phyloP scores from a whole-genome alignment of 2,329 filamentous ascomycete genomes.

The Diaporthe sp. region DNA sequence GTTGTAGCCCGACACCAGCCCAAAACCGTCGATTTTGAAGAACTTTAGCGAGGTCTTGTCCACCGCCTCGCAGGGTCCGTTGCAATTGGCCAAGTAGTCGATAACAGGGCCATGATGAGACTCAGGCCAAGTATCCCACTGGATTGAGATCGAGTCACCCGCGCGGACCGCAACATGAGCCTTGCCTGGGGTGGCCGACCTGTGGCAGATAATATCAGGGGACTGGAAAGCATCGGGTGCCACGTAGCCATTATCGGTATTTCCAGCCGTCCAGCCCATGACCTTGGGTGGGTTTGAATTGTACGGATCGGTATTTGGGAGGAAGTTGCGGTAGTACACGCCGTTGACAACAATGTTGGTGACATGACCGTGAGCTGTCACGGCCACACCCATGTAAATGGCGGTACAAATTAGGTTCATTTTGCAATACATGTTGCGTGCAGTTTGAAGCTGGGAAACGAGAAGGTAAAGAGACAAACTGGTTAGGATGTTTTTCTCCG shows the following conservation, averaged over 20 bases:
- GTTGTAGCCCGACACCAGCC: constrained; percentile 60
- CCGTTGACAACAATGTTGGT: constrained; percentile 35
- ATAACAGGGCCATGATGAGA: constrained; percentile 67
- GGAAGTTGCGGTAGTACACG: constrained; percentile 34
- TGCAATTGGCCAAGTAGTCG: constrained; percentile 73
- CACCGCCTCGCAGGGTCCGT: constrained; percentile 62
- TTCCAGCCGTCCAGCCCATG: constrained; percentile 35
- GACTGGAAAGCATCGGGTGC: constrained; percentile 50
- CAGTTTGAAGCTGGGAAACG: background rate
- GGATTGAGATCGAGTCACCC: constrained; percentile 52
- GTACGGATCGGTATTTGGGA: constrained; percentile 29
- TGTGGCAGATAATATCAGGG: constrained; percentile 54
- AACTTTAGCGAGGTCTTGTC: constrained; percentile 67
- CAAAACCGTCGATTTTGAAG: constrained; percentile 73
- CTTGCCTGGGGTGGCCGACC: constrained; percentile 46
- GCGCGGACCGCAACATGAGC: constrained; percentile 50
- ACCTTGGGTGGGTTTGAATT: constrained; percentile 2
- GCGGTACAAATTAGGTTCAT: background rate
- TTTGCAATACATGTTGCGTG: background rate
- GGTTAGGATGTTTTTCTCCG: too few relatives aligned
- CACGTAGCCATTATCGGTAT: constrained; percentile 56
- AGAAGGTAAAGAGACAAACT: background rate
- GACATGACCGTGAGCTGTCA: constrained; percentile 32
- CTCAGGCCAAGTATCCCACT: constrained; percentile 55
- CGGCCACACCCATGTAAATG: background rate